Conservation (phyloP, 495 filamentous ascomycete genomes). For the Cladorrhinum samala region DNA sequence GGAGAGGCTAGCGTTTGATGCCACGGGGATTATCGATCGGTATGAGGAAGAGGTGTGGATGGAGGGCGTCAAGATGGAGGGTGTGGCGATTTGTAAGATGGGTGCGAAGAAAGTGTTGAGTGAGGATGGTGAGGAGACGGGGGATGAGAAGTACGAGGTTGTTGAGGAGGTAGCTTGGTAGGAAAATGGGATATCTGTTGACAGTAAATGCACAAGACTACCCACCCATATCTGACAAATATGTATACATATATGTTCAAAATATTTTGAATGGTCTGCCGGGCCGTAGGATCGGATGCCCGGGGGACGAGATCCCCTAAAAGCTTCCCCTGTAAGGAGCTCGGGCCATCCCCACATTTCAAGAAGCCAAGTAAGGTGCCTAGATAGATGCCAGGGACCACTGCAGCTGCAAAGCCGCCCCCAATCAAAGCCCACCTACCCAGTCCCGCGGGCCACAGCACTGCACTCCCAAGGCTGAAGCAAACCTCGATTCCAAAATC, state of each 20-base stretch:
- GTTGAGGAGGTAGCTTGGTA: slow-evolving; percentile 42
- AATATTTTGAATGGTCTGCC: no score
- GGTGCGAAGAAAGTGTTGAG: slow-evolving; percentile 57
- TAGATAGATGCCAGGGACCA: neutral
- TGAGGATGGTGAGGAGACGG: slow-evolving; percentile 36
- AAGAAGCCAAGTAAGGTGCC: no score
- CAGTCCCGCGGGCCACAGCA: no score
- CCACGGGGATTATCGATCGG: slow-evolving; percentile 41
- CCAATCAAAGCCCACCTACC: no score
- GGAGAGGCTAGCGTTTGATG: slow-evolving; percentile 47
- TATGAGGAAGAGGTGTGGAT: slow-evolving; percentile 58
- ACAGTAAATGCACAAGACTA: no score
- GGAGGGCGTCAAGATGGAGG: slow-evolving; percentile 52
- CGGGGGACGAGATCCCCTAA: neutral
- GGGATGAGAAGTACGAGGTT: slow-evolving; percentile 45
- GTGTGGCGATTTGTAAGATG: slow-evolving; percentile 70
- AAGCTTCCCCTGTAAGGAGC: slow-evolving; percentile 1
- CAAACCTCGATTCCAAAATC: no score
- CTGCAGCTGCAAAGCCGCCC: neutral
- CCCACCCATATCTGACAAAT: no score
- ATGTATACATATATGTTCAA: no score
- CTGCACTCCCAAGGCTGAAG: slow-evolving; percentile 8
- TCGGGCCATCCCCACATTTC: slow-evolving; percentile 12
- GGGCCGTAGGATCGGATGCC: no score
- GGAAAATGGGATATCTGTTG: no score